These are phyloP conservation scores for Suhomyces tanzawaensis DNA, from an alignment of 805 yeast species.

Conservation along the genomic window DNA sequence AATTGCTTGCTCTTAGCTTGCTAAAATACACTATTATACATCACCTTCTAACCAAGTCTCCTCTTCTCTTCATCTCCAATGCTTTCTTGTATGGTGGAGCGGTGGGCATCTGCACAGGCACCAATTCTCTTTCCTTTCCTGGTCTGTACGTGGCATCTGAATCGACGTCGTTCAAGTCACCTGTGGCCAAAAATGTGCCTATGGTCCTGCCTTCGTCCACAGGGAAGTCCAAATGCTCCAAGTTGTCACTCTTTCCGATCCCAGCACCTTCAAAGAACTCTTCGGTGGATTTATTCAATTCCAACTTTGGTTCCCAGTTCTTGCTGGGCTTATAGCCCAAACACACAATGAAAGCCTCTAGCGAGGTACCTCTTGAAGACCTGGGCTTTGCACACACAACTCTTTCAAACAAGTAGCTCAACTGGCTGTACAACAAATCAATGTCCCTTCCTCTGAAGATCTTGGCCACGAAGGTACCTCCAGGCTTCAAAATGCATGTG, in stretches of 20 bases:
- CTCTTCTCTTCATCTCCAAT: slow-evolving; percentile 78
- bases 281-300: slow-evolving; percentile 62
- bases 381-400: slow-evolving; percentile 97
- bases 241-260: slow-evolving; percentile 53
- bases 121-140: slow-evolving; percentile 55
- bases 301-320: slow-evolving; percentile 76
- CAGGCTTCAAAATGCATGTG: slow-evolving; percentile 81
- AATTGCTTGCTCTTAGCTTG: too few relatives aligned
- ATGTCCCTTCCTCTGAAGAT: slow-evolving; percentile 96
- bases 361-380: slow-evolving; percentile 89
- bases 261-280: slow-evolving; percentile 70
- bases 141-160: slow-evolving; percentile 90
- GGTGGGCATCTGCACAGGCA: slow-evolving; percentile 93
- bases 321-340: slow-evolving; percentile 78
- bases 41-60: slow-evolving; percentile 30
- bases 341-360: slow-evolving; percentile 94
- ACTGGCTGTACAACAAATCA: slow-evolving; percentile 88
- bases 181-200: slow-evolving; percentile 95
- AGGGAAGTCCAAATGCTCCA: slow-evolving; percentile 48
- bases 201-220: slow-evolving; percentile 62
- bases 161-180: slow-evolving; percentile 83
- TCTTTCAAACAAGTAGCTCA: slow-evolving; percentile 77
- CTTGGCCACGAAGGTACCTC: slow-evolving; percentile 94
- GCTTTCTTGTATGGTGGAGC: slow-evolving; percentile 97
- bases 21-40: slow-evolving; percentile 6